Conservation (phyloP, 2,329 filamentous ascomycete genomes). For the Lecanicillium sp. region DNA sequence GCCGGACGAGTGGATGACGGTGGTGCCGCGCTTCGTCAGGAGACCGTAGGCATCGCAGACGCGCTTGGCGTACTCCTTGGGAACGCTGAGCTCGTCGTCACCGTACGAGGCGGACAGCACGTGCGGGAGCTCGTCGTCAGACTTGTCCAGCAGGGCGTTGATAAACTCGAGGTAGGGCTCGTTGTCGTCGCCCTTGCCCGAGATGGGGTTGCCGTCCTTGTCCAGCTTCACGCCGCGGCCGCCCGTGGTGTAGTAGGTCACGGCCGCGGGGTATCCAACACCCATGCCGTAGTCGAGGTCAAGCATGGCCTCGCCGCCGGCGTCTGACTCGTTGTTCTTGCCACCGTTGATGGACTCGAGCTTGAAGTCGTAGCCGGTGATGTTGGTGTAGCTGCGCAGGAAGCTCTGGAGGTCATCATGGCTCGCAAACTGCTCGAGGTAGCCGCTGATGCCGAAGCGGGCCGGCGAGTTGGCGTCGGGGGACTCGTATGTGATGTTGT, state of each 20-base stretch:
- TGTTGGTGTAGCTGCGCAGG: constrained; percentile 21
- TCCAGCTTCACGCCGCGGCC: constrained; percentile 29
- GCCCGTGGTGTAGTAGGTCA: constrained; percentile 33
- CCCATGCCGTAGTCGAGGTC: constrained; percentile 35
- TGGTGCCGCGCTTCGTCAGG: constrained; percentile 26
- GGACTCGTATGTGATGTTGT: constrained; percentile 29
- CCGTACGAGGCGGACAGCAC: constrained; percentile 31
- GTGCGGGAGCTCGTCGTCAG: constrained; percentile 27
- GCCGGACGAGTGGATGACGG: constrained; percentile 23
- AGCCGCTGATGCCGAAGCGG: constrained; percentile 33
- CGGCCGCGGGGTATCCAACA: constrained; percentile 28
- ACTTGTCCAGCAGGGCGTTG: constrained; percentile 33
- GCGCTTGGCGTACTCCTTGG: constrained; percentile 23
- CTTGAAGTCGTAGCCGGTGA: constrained; percentile 21
- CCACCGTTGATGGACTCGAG: constrained; percentile 29
- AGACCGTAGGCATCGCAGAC: constrained; percentile 28
- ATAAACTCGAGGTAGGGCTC: constrained; percentile 44
- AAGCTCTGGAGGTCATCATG: constrained; percentile 31
- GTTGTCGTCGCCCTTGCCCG: constrained; percentile 24
- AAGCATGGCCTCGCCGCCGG: constrained; percentile 33
- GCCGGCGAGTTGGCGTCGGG: constrained; percentile 19
- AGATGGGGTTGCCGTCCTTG: constrained; percentile 16
- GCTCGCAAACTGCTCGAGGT: constrained; percentile 34
- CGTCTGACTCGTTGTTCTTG: constrained; percentile 27
- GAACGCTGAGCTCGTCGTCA: constrained; percentile 29